These are phyloP conservation scores for Cicer yamashitae DNA, from an alignment of 306 rosid species.

Conservation along the genomic window DNA sequence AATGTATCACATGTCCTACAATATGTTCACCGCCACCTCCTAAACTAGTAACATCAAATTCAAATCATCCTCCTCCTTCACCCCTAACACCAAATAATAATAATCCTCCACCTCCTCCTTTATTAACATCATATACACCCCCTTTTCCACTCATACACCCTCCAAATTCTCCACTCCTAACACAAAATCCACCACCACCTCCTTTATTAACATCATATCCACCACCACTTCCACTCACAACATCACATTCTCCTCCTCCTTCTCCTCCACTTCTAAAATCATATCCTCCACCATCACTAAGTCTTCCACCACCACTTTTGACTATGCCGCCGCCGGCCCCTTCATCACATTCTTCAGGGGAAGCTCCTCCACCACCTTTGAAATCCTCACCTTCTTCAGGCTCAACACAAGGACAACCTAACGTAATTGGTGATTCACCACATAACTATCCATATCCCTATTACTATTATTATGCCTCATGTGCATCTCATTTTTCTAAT, in stretches of 20 bases:
- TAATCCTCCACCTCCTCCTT: slow-evolving; percentile 38
- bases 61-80: slow-evolving; percentile 44
- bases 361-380: slow-evolving; percentile 6
- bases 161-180: slow-evolving; percentile 9
- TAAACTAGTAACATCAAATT: slow-evolving; percentile 37
- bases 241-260: background rate
- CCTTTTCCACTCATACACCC: slow-evolving; percentile 46
- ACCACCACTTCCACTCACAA: slow-evolving; percentile 3
- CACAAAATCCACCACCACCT: slow-evolving; percentile 16
- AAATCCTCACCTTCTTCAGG: slow-evolving; percentile 20
- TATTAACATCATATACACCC: slow-evolving; percentile 31
- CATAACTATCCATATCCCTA: slow-evolving; percentile 21
- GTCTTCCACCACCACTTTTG: slow-evolving; percentile 21
- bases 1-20: slow-evolving; percentile 75
- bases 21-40: slow-evolving; percentile 82
- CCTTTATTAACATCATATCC: slow-evolving; percentile 30
- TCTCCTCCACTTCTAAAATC: background rate
- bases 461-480: slow-evolving; percentile 32
- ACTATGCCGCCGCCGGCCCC: background rate
- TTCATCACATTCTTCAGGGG: background rate
- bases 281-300: slow-evolving; percentile 1
- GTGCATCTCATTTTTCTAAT: slow-evolving; percentile 16
- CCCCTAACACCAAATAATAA: slow-evolving; percentile 8
- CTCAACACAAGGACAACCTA: slow-evolving; percentile 22
- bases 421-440: slow-evolving; percentile 5